Evolutionary conservation across 208 protist genomes (phyloP), one percentile per base, ranked within the genome.

Genomic region (Trypanosoma grayi): DNA sequence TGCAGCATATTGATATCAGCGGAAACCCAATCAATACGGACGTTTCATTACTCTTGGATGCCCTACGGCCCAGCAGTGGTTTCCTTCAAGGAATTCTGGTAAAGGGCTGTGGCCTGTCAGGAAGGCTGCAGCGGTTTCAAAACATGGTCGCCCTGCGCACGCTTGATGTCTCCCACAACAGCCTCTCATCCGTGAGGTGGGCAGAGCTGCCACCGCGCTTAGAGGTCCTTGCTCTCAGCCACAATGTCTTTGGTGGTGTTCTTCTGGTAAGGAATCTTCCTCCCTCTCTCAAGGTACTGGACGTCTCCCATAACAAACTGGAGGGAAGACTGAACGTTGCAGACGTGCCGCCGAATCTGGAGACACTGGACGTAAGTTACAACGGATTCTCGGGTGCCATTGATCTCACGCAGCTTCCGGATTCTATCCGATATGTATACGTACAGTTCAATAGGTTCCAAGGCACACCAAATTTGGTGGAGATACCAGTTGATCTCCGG

Each of bases 361-460:
- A 27, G 6, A 66, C 55, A 33, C 37, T 83, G 10, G 69, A 83
- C 41, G 25, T 83, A 22, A 77, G 77, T 46, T 11, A 67, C 37
- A 83, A 83, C 47, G 11, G 46, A 4, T 68, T 83, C 37, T 66
- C 9, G 36, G 77, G 77, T 2, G 16, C 11, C 11, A 47, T 83
- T 25, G 52, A 70, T 58, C 48, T 79, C 31, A 69, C 64, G 14
- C n/a, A 63, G 59, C 67, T 83, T 0, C 72, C 73, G 6, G 73
- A 79, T 18, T 52, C 59, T n/a, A 60, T 67, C 14, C 55, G 37
- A 31, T 73, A 64, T 46, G 58, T 77, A 8, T 70, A 76, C 47
- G 33, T 83, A 20, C 64, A 83, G 54, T 14, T 69, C 53, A 83
- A 83, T 48, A 40, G 60, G 31, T 83, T 83, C 66, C 54, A 61